Percentiles rank a stretch among this genome's conserved stretches.
Evolutionary conservation across 805 yeast genomes (phyloP).

Genomic region (Lipomyces sp.): DNA sequence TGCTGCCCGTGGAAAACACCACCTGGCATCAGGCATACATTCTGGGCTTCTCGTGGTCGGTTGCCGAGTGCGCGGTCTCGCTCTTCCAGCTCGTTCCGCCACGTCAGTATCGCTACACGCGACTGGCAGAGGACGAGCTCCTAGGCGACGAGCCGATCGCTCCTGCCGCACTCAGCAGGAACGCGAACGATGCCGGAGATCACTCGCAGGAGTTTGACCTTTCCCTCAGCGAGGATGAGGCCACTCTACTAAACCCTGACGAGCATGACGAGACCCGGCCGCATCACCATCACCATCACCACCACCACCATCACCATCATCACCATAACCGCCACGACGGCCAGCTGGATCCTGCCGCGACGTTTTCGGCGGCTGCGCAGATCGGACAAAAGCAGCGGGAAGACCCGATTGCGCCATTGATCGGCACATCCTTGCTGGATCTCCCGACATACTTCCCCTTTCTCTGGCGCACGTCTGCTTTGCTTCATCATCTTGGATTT

Average conservation of each 20-base stretch:
- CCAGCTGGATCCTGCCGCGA: conserved; percentile 17
- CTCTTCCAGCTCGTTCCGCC: conserved; percentile 24
- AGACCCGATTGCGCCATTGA: conserved; percentile 26
- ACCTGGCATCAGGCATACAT: conserved; percentile 23
- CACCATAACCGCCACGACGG: conserved; percentile 11
- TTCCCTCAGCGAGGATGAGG: conserved; percentile 4
- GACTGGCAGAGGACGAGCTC: conserved; percentile 10
- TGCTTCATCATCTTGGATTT: conserved; percentile 24
- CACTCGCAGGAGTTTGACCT: conserved; percentile 17
- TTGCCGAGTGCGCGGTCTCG: conserved; percentile 23
- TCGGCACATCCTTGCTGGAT: conserved; percentile 24
- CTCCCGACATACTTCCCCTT: conserved; percentile 26
- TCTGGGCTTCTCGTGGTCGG: conserved; percentile 24
- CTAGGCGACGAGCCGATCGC: conserved; percentile 2
- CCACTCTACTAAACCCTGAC: conserved; percentile 5
- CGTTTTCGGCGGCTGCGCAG: conserved; percentile 24
- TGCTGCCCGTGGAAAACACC: conserved; percentile 11
- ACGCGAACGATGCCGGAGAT: conserved; percentile 6
- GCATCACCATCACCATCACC: conserved; percentile 15
- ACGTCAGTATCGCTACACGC: conserved; percentile 17
- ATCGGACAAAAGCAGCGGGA: conserved; percentile 22
- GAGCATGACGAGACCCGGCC: conserved; percentile 1
- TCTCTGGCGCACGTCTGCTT: conserved; percentile 24
- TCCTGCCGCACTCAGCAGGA: conserved; percentile 14
- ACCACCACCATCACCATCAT: conserved; percentile 18